phyloP scores from a whole-genome alignment of 306 rosid genomes.

The Hippophae rhamnoides region DNA sequence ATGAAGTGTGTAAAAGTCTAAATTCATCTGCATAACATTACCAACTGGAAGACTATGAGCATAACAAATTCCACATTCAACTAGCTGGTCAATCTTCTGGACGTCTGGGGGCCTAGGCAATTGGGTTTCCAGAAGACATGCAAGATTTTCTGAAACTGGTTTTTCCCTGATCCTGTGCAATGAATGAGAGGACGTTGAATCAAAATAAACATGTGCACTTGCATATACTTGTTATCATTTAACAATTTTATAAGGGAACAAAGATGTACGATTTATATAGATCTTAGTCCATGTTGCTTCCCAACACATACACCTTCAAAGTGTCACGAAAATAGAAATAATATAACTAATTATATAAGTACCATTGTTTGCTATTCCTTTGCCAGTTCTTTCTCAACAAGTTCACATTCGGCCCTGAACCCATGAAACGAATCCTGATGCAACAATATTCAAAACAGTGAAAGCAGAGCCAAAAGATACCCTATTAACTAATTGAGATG shows the following conservation, averaged over 20 bases:
- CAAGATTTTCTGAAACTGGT: constrained; percentile 26
- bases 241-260: background rate
- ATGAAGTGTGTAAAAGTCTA: background rate
- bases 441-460: constrained; percentile 11
- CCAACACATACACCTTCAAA: background rate
- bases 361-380: constrained; percentile 27
- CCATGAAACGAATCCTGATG: constrained; percentile 29
- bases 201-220: background rate
- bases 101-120: constrained; percentile 20
- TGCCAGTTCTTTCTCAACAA: constrained; percentile 24
- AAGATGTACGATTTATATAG: background rate
- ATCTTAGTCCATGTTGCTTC: background rate
- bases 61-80: constrained; percentile 39
- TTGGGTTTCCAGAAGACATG: constrained; percentile 19
- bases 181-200: background rate
- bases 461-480: constrained; percentile 1
- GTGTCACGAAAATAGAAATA: background rate
- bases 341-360: background rate
- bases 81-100: constrained; percentile 21
- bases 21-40: constrained; percentile 9
- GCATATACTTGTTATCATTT: background rate
- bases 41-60: constrained; percentile 33
- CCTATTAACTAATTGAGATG: constrained; percentile 2
- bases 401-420: constrained; percentile 21
- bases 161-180: constrained; percentile 16